A percentile compares a stretch with the other conserved stretches of the same genome.
These are phyloP conservation scores for Mycena vulgaris DNA, from an alignment of 768 basidiomycete genomes.

Conservation along the genomic window DNA sequence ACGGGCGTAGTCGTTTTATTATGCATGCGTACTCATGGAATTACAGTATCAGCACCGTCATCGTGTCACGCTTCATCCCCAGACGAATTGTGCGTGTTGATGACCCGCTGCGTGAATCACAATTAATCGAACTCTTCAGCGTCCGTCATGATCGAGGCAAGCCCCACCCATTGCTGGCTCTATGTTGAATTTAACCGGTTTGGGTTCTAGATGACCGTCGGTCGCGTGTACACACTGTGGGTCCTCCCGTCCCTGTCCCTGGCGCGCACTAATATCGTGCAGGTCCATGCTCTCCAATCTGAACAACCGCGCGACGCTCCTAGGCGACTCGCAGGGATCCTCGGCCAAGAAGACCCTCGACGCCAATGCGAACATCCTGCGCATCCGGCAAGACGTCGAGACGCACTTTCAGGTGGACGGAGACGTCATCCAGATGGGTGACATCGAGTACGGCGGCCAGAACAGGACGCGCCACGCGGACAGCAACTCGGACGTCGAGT, in stretches of 20 bases:
- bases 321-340: conserved; percentile 3
- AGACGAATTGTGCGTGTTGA: too few species aligned
- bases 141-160: too few species aligned
- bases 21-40: too few species aligned
- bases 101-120: too few species aligned
- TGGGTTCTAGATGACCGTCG: conserved; percentile 11
- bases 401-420: conserved; percentile 20
- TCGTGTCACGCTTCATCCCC: too few species aligned
- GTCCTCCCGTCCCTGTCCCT: background rate
- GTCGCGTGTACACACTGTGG: conserved; percentile 10
- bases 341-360: background rate
- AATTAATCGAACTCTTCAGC: too few species aligned
- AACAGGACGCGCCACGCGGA: background rate
- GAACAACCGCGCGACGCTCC: background rate
- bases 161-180: too few species aligned
- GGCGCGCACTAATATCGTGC: background rate
- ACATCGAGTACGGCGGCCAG: background rate
- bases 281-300: conserved; percentile 25
- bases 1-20: too few species aligned
- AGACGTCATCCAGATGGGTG: conserved; percentile 14
- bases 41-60: too few species aligned
- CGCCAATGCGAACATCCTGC: conserved; percentile 1
- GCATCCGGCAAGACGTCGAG: too few species aligned
- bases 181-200: too few species aligned
- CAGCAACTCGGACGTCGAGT: background rate